These are phyloP conservation scores for Aquilaria agallochum DNA, from an alignment of 441 rosid genomes.

Conservation along the genomic window DNA sequence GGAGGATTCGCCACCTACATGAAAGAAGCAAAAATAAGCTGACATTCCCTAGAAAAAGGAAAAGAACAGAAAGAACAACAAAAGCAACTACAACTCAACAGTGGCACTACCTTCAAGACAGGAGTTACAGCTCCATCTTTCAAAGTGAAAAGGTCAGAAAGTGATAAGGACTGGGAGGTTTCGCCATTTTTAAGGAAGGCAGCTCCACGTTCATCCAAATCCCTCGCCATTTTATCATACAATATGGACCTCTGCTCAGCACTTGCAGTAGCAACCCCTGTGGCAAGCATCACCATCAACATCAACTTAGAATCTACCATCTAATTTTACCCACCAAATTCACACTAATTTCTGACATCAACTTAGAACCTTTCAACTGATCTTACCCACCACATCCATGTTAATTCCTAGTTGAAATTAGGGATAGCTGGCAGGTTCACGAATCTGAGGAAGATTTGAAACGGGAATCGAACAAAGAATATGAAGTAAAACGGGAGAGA, in stretches of 20 bases:
- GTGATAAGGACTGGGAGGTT: conserved; percentile 82
- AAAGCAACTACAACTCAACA: conserved; percentile 4
- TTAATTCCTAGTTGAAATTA: neutral
- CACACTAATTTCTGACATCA: too few species aligned
- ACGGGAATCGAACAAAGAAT: neutral
- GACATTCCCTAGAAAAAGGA: conserved; percentile 2
- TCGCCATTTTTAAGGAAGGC: conserved; percentile 76
- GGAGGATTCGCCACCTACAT: conserved; percentile 82
- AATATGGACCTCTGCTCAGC: conserved; percentile 48
- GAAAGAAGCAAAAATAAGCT: conserved; percentile 16
- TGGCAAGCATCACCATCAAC: conserved; percentile 12
- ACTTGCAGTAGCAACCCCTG: conserved; percentile 41
- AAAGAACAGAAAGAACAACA: conserved; percentile 2
- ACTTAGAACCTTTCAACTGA: too few species aligned
- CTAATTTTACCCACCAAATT: too few species aligned
- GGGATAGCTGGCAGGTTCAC: neutral
- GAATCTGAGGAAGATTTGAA: neutral
- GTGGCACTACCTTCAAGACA: conserved; percentile 53
- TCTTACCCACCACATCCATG: too few species aligned
- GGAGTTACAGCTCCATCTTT: conserved; percentile 67
- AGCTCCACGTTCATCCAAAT: conserved; percentile 71
- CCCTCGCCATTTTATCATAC: conserved; percentile 78
- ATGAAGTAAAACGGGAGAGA: neutral
- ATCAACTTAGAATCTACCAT: conserved; percentile 6
- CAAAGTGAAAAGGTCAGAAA: conserved; percentile 72